phyloP scores from a whole-genome alignment of 345 rosid species.

The Populus pruinosa region DNA sequence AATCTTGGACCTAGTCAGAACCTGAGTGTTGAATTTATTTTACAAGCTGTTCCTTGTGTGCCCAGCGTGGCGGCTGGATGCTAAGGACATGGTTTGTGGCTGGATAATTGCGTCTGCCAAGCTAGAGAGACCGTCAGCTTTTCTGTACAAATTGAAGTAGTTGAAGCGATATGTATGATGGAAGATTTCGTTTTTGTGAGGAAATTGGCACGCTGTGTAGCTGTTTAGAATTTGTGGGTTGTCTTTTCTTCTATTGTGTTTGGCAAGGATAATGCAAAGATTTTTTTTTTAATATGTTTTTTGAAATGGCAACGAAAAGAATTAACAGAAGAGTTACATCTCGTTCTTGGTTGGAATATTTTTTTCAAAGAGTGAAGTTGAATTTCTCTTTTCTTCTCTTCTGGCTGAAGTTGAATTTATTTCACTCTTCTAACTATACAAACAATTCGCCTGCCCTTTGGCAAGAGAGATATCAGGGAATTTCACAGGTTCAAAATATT shows the following conservation, averaged over 20 bases:
- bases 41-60: constrained; percentile 7
- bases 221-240: not conserved
- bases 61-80: not conserved
- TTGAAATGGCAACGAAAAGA: not conserved
- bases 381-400: not conserved
- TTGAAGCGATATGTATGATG: not conserved
- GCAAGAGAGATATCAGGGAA: not conserved
- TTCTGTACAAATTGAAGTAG: not conserved
- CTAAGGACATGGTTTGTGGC: not conserved
- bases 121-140: constrained; percentile 5
- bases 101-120: not conserved
- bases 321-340: not conserved
- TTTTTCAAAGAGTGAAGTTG: not conserved
- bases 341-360: not conserved
- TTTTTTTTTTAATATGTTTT: not conserved
- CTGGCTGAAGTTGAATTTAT: not conserved
- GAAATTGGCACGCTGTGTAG: not conserved
- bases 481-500: not conserved
- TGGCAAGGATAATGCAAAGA: not conserved
- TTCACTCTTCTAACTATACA: not conserved
- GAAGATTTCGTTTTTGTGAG: not conserved
- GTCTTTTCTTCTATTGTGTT: not conserved
- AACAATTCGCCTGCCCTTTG: not conserved
- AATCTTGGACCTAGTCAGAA: not conserved
- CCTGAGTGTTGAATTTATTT: not conserved